phyloP scores from a whole-genome alignment of 306 rosid species.

The Lotus japonicus region DNA sequence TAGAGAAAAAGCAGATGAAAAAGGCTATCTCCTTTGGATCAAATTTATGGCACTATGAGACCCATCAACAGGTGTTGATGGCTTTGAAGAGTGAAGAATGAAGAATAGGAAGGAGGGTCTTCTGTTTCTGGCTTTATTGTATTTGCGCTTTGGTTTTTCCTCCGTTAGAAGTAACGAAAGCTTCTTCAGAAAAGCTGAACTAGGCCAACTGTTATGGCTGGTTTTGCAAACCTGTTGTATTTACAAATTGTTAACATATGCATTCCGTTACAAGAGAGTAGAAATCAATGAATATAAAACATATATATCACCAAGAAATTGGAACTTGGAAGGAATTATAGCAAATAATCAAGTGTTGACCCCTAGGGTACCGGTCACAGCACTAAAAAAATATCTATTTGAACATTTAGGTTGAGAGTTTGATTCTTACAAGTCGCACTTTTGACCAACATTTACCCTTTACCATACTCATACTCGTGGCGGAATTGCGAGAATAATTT shows the following conservation, averaged over 20 bases:
- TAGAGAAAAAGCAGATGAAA: background rate
- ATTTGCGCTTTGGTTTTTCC: background rate
- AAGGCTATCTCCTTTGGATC: background rate
- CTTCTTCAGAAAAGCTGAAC: too few species aligned
- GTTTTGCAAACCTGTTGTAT: slow-evolving; percentile 17
- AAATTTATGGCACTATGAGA: background rate
- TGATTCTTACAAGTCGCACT: too few species aligned
- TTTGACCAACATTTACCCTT: too few species aligned
- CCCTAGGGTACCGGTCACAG: too few species aligned
- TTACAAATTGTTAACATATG: background rate
- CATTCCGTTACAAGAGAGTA: slow-evolving; percentile 12
- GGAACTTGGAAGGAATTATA: too few species aligned
- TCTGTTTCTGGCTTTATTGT: background rate
- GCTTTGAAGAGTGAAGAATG: background rate
- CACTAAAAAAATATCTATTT: too few species aligned
- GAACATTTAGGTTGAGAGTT: too few species aligned
- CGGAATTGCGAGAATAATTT: too few species aligned
- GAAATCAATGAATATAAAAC: background rate
- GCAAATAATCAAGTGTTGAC: too few species aligned
- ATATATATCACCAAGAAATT: background rate
- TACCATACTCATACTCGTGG: too few species aligned
- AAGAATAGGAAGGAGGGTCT: background rate
- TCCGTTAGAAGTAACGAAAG: background rate
- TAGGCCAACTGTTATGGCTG: slow-evolving; percentile 17
- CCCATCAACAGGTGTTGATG: slow-evolving; percentile 6